Conservation (phyloP, 1,284 basidiomycete genomes). For the Rhodotorula sp. region DNA sequence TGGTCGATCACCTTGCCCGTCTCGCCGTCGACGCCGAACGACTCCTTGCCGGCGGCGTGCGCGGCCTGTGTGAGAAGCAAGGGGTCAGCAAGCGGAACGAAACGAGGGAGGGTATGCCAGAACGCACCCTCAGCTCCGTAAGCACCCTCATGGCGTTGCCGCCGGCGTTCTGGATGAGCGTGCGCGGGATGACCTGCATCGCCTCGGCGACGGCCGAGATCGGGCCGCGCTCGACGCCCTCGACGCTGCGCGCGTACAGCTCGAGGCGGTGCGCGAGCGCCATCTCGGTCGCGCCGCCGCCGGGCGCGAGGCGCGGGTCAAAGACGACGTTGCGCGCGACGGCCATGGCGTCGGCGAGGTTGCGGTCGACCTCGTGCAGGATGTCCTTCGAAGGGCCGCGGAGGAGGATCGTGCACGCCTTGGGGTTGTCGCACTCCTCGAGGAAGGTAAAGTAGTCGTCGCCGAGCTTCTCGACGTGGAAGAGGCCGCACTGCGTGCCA, state of each 20-base stretch:
- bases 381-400: slow-evolving; percentile 98
- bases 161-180: slow-evolving; percentile 91
- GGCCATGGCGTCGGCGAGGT: slow-evolving; percentile 95
- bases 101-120: slow-evolving; percentile 36
- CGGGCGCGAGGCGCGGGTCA: slow-evolving; percentile 86
- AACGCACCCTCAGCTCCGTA: slow-evolving; percentile 78
- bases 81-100: background rate
- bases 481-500: slow-evolving; percentile 89
- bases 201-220: slow-evolving; percentile 92
- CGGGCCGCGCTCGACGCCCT: slow-evolving; percentile 85
- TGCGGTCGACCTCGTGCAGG: slow-evolving; percentile 95
- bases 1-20: slow-evolving; percentile 94
- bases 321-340: slow-evolving; percentile 97
- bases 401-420: slow-evolving; percentile 98
- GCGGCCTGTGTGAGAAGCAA: slow-evolving; percentile 65
- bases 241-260: slow-evolving; percentile 74
- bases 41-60: slow-evolving; percentile 85
- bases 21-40: slow-evolving; percentile 93
- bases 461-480: slow-evolving; percentile 95
- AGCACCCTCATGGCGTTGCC: slow-evolving; percentile 91
- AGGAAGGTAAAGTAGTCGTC: slow-evolving; percentile 99
- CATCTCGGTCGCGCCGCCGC: slow-evolving; percentile 98
- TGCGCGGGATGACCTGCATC: slow-evolving; percentile 95
- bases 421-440: slow-evolving; percentile 85
- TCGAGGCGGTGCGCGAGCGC: slow-evolving; percentile 87